A percentile compares a stretch with the other conserved stretches of the same genome.
Conservation (phyloP, 148 eudicot genomes). For the Vaccinium darrowii region DNA sequence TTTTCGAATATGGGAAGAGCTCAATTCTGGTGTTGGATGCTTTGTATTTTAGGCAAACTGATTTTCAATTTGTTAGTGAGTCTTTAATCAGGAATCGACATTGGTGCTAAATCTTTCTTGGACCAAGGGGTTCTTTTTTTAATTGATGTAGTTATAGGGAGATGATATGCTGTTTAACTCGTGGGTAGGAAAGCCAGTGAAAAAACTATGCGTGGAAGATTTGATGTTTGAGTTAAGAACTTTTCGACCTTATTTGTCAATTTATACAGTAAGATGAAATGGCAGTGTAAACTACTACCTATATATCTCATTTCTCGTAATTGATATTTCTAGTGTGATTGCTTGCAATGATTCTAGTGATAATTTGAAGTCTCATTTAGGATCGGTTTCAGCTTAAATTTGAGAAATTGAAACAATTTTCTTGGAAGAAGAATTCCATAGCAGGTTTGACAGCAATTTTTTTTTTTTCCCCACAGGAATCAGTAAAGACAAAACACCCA, state of each 20-base stretch:
- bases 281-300: not conserved
- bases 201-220: not conserved
- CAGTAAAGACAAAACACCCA: slow-evolving; percentile 35
- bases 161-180: not conserved
- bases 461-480: slow-evolving; percentile 15
- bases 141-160: not conserved
- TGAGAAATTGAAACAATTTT: not conserved
- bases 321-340: not conserved
- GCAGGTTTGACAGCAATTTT: not conserved
- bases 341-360: not conserved
- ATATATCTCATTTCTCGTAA: not conserved
- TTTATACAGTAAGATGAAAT: not conserved
- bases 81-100: not conserved
- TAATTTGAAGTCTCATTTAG: not conserved
- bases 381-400: not conserved
- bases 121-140: not conserved
- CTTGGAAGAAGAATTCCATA: not conserved
- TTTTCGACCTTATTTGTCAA: not conserved
- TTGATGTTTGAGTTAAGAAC: not conserved
- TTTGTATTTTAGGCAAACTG: not conserved
- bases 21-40: slow-evolving; percentile 9
- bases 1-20: not conserved
- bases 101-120: not conserved
- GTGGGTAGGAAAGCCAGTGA: not conserved
- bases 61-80: not conserved